Evolutionary conservation across 768 basidiomycete species (phyloP).

Genomic region (Rhodotorula kratochvilovae): DNA sequence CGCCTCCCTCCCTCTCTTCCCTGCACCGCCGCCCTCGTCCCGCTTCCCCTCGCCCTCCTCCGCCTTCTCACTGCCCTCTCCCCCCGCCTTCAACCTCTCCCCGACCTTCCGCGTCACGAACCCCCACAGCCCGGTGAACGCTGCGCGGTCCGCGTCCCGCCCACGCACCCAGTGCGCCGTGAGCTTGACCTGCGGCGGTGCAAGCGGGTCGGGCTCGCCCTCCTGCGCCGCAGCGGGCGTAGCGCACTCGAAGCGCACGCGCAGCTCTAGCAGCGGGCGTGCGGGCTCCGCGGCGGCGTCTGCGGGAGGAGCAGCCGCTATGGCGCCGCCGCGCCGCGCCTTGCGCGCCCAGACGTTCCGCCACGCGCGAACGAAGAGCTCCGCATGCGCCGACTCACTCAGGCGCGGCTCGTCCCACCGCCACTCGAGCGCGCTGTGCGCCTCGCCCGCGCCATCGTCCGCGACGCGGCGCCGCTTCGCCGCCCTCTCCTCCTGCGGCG

Average conservation of each 20-base stretch:
- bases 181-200: background rate
- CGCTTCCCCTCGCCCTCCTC: background rate
- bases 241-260: background rate
- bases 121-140: background rate
- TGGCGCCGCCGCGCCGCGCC: constrained; percentile 49
- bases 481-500: background rate
- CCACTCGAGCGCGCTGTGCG: background rate
- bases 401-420: background rate
- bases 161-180: background rate
- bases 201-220: background rate
- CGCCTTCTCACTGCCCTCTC: background rate
- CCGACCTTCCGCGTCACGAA: constrained; percentile 7
- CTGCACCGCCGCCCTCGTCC: no score
- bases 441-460: no score
- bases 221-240: background rate
- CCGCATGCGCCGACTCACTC: background rate
- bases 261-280: background rate
- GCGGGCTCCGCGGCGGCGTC: background rate
- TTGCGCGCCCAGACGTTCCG: constrained; percentile 66
- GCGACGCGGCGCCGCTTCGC: background rate
- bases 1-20: no score
- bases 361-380: constrained; percentile 40
- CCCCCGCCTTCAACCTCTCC: background rate
- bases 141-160: background rate
- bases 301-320: no score